Conservation (phyloP, 345 rosid species). For the Gossypium ekmanianum region DNA sequence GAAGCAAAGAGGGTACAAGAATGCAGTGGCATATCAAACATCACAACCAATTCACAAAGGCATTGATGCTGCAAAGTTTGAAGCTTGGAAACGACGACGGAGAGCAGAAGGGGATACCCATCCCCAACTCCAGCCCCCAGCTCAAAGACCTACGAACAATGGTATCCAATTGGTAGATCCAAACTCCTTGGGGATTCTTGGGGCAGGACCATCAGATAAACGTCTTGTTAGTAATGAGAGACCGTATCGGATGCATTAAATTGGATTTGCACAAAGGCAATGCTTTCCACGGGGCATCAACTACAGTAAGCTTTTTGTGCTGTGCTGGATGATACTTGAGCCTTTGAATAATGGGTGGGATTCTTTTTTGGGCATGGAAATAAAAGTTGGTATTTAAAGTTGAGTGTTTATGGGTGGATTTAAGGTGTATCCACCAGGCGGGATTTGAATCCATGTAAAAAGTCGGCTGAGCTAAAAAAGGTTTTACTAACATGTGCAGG, state of each 20-base stretch:
- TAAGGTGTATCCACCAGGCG: slow-evolving; percentile 15
- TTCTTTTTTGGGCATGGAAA: slow-evolving; percentile 39
- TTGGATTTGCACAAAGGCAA: slow-evolving; percentile 57
- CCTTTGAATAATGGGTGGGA: slow-evolving; percentile 26
- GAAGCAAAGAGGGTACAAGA: slow-evolving; percentile 57
- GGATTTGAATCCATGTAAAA: slow-evolving; percentile 19
- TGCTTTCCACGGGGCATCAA: slow-evolving; percentile 47
- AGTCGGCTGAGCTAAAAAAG: slow-evolving; percentile 25
- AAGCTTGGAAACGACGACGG: slow-evolving; percentile 88
- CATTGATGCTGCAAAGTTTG: slow-evolving; percentile 64
- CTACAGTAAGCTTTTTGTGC: slow-evolving; percentile 22
- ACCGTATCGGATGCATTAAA: slow-evolving; percentile 51
- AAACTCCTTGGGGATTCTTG: slow-evolving; percentile 83
- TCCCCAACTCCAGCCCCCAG: slow-evolving; percentile 39
- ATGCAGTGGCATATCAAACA: slow-evolving; percentile 38
- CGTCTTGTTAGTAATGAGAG: slow-evolving; percentile 42
- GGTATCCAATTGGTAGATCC: slow-evolving; percentile 48
- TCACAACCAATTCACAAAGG: slow-evolving; percentile 52
- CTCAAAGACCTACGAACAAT: slow-evolving; percentile 38
- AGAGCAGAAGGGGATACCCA: slow-evolving; percentile 55
- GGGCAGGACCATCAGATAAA: slow-evolving; percentile 75
- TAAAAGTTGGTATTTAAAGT: slow-evolving; percentile 17
- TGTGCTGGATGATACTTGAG: slow-evolving; percentile 15
- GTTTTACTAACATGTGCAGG: slow-evolving; percentile 32
- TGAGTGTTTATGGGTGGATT: slow-evolving; percentile 22